A percentile compares a stretch with the other conserved stretches of the same genome.
Conservation (phyloP, 495 filamentous ascomycete genomes). For the Pseudoneurospora amorphoporcata region DNA sequence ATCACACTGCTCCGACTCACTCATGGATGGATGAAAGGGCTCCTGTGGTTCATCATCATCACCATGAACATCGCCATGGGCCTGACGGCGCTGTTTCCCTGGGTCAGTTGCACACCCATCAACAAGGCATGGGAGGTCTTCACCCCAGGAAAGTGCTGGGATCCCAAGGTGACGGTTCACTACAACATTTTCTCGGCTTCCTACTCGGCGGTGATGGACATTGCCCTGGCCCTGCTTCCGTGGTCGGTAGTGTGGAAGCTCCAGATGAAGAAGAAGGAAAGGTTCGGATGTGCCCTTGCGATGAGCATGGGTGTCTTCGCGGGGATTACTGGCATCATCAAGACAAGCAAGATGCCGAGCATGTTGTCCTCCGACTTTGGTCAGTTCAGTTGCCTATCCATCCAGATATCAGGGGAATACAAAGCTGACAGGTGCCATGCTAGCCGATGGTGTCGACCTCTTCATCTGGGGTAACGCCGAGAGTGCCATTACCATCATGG, state of each 20-base stretch:
- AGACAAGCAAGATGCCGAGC: constrained; percentile 11
- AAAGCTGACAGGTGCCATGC: neutral
- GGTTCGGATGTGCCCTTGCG: constrained; percentile 25
- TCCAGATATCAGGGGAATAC: neutral
- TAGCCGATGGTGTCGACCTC: constrained; percentile 13
- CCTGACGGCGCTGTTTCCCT: constrained; percentile 30
- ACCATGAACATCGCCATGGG: constrained; percentile 27
- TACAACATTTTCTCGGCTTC: constrained; percentile 19
- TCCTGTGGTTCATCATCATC: constrained; percentile 22
- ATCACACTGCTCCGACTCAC: constrained; percentile 20
- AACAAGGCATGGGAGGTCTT: constrained; percentile 22
- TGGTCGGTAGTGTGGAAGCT: constrained; percentile 25
- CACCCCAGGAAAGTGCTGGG: constrained; percentile 26
- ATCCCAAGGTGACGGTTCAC: neutral
- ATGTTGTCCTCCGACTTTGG: neutral
- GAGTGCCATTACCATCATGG: constrained; percentile 26
- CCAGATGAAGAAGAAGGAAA: constrained; percentile 27
- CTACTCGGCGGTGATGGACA: constrained; percentile 23
- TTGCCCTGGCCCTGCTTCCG: constrained; percentile 23
- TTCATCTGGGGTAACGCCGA: constrained; percentile 21
- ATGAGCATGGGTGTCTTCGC: constrained; percentile 29
- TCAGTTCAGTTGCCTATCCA: constrained; percentile 4
- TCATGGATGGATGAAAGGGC: constrained; percentile 12
- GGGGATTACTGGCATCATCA: constrained; percentile 19
- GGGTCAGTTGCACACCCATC: constrained; percentile 26